phyloP scores from a whole-genome alignment of 345 rosid genomes.

The Crucihimalaya himalaica region DNA sequence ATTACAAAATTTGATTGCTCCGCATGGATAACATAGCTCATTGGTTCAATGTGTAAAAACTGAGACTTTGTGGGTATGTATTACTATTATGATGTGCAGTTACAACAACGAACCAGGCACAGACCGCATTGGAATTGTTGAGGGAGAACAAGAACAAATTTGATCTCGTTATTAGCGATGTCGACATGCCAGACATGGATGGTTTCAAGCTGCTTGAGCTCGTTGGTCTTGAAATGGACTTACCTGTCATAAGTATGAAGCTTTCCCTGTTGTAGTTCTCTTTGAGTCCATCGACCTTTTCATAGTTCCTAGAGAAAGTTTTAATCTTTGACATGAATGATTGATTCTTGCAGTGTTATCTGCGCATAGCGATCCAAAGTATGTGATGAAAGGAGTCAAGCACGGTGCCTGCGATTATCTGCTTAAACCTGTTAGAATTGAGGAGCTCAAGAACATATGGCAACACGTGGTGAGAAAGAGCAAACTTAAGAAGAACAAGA shows the following conservation, averaged over 20 bases:
- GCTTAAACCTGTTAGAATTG: conserved; percentile 81
- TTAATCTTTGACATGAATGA: conserved; percentile 4
- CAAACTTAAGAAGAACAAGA: conserved; percentile 56
- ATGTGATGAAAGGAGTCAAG: conserved; percentile 82
- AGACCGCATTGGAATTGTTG: conserved; percentile 57
- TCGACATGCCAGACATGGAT: conserved; percentile 85
- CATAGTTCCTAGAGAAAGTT: not conserved
- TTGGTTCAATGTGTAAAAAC: conserved; percentile 7
- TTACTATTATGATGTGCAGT: conserved; percentile 45
- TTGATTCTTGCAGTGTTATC: conserved; percentile 75
- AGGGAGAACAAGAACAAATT: conserved; percentile 71
- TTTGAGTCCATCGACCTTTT: not conserved
- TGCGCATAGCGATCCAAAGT: conserved; percentile 69
- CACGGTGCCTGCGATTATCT: conserved; percentile 97
- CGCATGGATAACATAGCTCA: not conserved
- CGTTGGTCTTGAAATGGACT: conserved; percentile 84
- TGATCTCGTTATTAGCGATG: conserved; percentile 81
- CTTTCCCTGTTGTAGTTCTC: not conserved
- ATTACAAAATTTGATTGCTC: not conserved
- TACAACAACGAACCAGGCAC: conserved; percentile 61
- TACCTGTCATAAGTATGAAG: conserved; percentile 70
- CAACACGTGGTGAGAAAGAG: conserved; percentile 87
- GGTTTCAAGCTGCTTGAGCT: conserved; percentile 83
- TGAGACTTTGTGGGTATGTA: conserved; percentile 18
- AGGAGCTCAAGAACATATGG: conserved; percentile 95